Evolutionary conservation across 768 basidiomycete genomes (phyloP), one percentile per base, ranked within the genome.

Genomic region (Mrakia frigida): DNA sequence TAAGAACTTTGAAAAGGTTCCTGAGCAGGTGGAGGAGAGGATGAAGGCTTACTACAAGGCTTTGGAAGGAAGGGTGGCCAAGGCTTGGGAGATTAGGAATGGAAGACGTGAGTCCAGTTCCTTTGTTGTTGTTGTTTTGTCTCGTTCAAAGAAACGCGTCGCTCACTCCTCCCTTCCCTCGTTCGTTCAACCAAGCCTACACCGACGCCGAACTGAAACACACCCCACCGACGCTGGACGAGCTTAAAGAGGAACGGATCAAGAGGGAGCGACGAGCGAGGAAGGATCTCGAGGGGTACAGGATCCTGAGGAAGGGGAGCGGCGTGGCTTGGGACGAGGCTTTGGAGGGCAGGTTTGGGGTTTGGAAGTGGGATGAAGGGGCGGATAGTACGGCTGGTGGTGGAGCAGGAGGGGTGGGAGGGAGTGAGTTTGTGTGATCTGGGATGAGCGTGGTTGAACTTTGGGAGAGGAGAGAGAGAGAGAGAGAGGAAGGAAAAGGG

Each of bases 21-120:
- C 77, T 0, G 69, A 60, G 14, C 63, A 74, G 72, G 61, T 70
- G n/a, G 77, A 78, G 39, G 77, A 78, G n/a, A 35, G 69, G 31
- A 74, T 78, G 73, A 52, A 18, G 39, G 43, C 52, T n/a, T 78
- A 78, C 73, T 74, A 78, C 69, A 69, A 67, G 39, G 33, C 33
- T 6, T 46, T 77, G 33, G 52, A 56, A n/a, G 33, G 39, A 25
- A 73, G 70, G 71, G 70, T 77, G 13, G 41, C 41, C 21, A 70
- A 67, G 35, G 72, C 69, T 23, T 74, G 77, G 77, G 73, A 78
- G 43, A 59, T 78, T 31, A 68, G 53, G 60, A 68, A 73, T 7
- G 71, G 76, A 33, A 73, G 77, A 67, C 67, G 77, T 78, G 16
- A 41, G 73, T 75, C 16, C 23, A 23, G 3, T 63, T 46, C 28